These are phyloP conservation scores for Monosporascus sp. DNA, from an alignment of 2,329 filamentous ascomycete species.

Conservation along the genomic window DNA sequence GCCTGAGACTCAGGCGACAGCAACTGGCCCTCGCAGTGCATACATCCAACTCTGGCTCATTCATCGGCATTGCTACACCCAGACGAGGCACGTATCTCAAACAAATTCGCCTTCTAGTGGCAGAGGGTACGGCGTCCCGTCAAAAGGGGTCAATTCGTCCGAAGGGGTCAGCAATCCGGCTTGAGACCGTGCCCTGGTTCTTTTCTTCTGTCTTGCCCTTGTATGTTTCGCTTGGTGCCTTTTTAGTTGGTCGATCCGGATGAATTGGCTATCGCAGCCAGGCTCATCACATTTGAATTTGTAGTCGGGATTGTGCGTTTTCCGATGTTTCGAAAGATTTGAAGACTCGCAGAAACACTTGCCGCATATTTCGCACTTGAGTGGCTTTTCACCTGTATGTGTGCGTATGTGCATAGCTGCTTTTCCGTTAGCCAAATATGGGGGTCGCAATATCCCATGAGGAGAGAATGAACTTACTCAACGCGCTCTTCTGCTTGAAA, in stretches of 20 bases:
- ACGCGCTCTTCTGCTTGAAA: conserved; percentile 63
- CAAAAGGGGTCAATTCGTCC: conserved; percentile 3
- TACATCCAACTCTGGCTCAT: too few relatives aligned
- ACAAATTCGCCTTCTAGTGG: background rate
- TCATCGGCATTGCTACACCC: background rate
- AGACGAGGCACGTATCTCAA: background rate
- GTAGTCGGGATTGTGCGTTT: conserved; percentile 53
- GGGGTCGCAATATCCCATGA: background rate
- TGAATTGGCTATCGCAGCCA: conserved; percentile 53
- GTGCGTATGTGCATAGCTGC: conserved; percentile 63
- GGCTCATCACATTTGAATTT: conserved; percentile 42
- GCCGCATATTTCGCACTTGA: conserved; percentile 53
- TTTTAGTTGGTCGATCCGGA: conserved; percentile 56
- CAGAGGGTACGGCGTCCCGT: background rate
- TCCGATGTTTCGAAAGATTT: conserved; percentile 61
- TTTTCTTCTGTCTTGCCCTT: conserved; percentile 25
- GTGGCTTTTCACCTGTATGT: conserved; percentile 61
- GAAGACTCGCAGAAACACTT: conserved; percentile 61
- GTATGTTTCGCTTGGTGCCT: conserved; percentile 38
- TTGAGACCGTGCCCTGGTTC: conserved; percentile 7
- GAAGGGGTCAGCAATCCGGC: background rate
- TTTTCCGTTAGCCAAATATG: conserved; percentile 6
- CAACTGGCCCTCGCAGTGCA: too few relatives aligned
- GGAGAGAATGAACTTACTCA: conserved; percentile 44
- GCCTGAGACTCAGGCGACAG: too few relatives aligned